Evolutionary conservation across 768 basidiomycete genomes (phyloP).

Genomic region (Pulveroboletus sp.): DNA sequence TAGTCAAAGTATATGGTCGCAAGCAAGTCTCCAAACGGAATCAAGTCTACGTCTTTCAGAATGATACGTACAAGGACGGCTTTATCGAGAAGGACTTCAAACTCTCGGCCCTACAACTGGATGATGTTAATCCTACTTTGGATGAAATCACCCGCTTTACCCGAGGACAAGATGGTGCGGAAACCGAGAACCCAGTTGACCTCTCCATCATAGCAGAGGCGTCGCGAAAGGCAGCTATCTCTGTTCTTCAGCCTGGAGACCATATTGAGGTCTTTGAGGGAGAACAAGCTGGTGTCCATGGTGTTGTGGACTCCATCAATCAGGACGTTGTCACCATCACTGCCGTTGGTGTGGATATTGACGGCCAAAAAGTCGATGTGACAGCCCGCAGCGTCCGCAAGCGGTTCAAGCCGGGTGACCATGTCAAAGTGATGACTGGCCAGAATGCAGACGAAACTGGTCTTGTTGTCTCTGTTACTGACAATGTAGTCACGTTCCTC

Average conservation of each 20-base stretch:
- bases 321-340: slow-evolving; percentile 84
- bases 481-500: slow-evolving; percentile 90
- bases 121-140: slow-evolving; percentile 91
- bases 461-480: slow-evolving; percentile 86
- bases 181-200: slow-evolving; percentile 70
- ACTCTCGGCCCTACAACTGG: slow-evolving; percentile 66
- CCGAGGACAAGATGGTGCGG: slow-evolving; percentile 64
- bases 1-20: slow-evolving; percentile 77
- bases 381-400: slow-evolving; percentile 89
- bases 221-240: slow-evolving; percentile 84
- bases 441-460: slow-evolving; percentile 95
- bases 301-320: slow-evolving; percentile 84
- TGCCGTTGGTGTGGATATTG: slow-evolving; percentile 75
- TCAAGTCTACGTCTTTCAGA: slow-evolving; percentile 79
- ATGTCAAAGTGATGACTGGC: slow-evolving; percentile 97
- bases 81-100: slow-evolving; percentile 97
- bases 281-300: slow-evolving; percentile 89
- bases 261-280: slow-evolving; percentile 97
- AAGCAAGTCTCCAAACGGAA: slow-evolving; percentile 72
- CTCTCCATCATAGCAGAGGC: slow-evolving; percentile 90
- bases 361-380: slow-evolving; percentile 81
- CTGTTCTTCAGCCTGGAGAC: slow-evolving; percentile 95
- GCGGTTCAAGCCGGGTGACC: slow-evolving; percentile 94
- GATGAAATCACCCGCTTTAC: slow-evolving; percentile 95
- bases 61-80: slow-evolving; percentile 91